Evolutionary conservation across 768 basidiomycete genomes (phyloP), one percentile per base, ranked within the genome.

Genomic region (Rossbeevera mucosa): DNA sequence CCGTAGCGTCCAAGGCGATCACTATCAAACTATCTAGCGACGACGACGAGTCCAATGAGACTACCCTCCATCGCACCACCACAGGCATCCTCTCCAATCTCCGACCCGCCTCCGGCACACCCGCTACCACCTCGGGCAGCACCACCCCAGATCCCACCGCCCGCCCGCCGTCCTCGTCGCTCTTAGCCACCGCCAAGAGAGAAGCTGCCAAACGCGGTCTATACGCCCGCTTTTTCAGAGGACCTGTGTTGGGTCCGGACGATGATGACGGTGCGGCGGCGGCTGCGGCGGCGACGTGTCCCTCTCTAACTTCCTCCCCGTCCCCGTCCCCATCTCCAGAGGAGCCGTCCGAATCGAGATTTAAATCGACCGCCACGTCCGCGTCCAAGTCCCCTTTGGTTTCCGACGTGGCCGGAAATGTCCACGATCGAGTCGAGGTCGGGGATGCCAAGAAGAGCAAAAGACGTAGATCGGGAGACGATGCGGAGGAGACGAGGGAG

Each of bases 161-260:
- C 28, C 22, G 4, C 25, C 16, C 53, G 7, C 6, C 75, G 73
- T 42, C n/a, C n/a, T n/a, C 69, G 18, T 81, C 74, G 51, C 67
- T 91, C 12, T 63, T 92, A 48, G 73, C 80, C 0, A 66, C 72
- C 4, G 88, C 91, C 5, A 91, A 91, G 67, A 77, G 86, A 42
- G 87, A 91, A 58, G 83, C 88, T 9, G 94, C 92, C 0, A 81
- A 79, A 54, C 76, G 80, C 11, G 76, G 75, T 18, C 76, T 97
- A 3, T 97, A 96, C 65, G 76, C 90, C 4, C 76, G 76, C 52
- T 95, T 96, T 67, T 88, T 86, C 62, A 80, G 85, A 21, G 94
- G 92, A 0, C 83, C 88, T 18, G 72, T 86, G 29, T 67, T 91
- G 16, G 80, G 79, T 2, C 79, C 79, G 21, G 79, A 78, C 41